Conservation (phyloP, 2,329 filamentous ascomycete genomes). For the Rhinocladiella similis region DNA sequence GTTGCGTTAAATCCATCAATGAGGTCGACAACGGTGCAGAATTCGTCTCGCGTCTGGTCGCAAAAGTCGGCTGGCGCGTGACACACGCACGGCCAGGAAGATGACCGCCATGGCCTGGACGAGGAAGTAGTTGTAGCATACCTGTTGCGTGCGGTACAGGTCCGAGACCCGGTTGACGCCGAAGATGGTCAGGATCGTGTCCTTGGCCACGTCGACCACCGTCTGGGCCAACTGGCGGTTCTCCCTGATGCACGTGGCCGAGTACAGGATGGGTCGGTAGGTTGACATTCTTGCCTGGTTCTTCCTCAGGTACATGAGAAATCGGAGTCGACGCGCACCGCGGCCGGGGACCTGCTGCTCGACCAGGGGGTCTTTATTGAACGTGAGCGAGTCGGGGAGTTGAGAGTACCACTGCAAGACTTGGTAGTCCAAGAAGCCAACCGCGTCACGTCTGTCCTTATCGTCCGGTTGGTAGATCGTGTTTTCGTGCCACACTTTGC, state of each 20-base stretch:
- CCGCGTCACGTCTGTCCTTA: slow-evolving; percentile 69
- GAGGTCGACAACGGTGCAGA: not conserved
- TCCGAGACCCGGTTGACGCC: slow-evolving; percentile 62
- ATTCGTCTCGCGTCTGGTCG: slow-evolving; percentile 56
- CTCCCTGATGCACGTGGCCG: slow-evolving; percentile 75
- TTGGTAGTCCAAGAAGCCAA: slow-evolving; percentile 78
- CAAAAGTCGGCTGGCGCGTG: slow-evolving; percentile 64
- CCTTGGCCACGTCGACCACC: slow-evolving; percentile 64
- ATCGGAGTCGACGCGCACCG: slow-evolving; percentile 69
- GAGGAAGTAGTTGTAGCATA: slow-evolving; percentile 67
- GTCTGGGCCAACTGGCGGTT: slow-evolving; percentile 72
- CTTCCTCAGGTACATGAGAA: slow-evolving; percentile 80
- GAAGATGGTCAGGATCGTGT: slow-evolving; percentile 62
- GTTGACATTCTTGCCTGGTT: slow-evolving; percentile 91
- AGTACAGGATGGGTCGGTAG: slow-evolving; percentile 83
- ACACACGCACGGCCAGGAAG: slow-evolving; percentile 63
- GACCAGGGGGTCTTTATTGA: slow-evolving; percentile 52
- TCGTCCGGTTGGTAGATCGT: slow-evolving; percentile 66
- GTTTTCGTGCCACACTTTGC: slow-evolving; percentile 83
- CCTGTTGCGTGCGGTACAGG: slow-evolving; percentile 64
- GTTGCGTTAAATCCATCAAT: slow-evolving; percentile 52
- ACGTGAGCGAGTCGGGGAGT: slow-evolving; percentile 64
- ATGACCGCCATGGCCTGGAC: slow-evolving; percentile 63
- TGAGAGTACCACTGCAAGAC: slow-evolving; percentile 83
- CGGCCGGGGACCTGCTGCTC: slow-evolving; percentile 47